Evolutionary conservation across 257 asterid species (phyloP).

Genomic region (Scutellaria galericulata): DNA sequence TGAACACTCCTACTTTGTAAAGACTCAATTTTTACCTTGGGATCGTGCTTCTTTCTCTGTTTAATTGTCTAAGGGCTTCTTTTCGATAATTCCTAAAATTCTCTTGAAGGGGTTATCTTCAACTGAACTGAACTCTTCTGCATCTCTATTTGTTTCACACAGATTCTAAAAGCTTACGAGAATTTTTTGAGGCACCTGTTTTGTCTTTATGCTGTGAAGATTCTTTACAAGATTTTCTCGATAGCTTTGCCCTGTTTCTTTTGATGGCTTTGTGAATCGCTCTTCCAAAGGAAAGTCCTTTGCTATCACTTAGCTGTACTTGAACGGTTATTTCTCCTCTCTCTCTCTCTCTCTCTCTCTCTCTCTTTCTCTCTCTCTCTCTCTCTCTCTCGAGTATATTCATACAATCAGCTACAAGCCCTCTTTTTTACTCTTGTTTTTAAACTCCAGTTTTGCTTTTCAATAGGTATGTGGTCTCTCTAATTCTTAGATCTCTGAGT

Average conservation of each 20-base stretch:
- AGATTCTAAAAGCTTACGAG: neutral
- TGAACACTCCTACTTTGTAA: neutral
- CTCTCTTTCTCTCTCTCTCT: neutral
- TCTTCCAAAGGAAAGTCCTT: constrained; percentile 19
- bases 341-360: neutral
- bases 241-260: constrained; percentile 17
- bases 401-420: constrained; percentile 4
- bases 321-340: constrained; percentile 1
- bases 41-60: neutral
- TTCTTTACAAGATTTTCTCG: constrained; percentile 18
- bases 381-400: neutral
- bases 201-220: constrained; percentile 27
- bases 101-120: neutral
- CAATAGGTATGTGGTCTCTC: constrained; percentile 34
- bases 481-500: constrained; percentile 31
- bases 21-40: constrained; percentile 25
- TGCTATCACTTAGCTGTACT: constrained; percentile 29
- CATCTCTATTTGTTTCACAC: neutral
- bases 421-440: constrained; percentile 26
- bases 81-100: constrained; percentile 8
- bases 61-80: neutral
- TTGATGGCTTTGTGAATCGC: constrained; percentile 18
- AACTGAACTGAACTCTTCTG: constrained; percentile 14
- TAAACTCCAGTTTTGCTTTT: constrained; percentile 13
- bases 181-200: constrained; percentile 21